Conservation (phyloP, 2,329 filamentous ascomycete genomes). For the Phialophora macrospora region DNA sequence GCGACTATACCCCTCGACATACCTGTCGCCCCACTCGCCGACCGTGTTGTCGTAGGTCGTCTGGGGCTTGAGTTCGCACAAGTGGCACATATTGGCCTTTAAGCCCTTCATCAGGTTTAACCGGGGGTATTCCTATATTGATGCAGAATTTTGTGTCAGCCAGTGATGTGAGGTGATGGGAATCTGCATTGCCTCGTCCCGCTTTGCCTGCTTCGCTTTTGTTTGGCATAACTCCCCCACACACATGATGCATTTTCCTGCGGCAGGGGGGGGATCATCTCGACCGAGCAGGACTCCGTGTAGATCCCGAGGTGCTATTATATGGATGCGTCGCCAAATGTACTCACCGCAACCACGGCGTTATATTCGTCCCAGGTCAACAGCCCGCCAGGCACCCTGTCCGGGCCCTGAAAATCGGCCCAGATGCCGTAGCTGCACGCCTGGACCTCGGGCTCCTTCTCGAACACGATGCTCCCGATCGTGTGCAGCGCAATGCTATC, state of each 20-base stretch:
- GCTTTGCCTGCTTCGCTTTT: no score
- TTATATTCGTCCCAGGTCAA: constrained; percentile 44
- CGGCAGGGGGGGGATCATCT: no score
- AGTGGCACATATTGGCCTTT: constrained; percentile 48
- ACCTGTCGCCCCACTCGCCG: constrained; percentile 45
- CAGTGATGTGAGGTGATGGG: not conserved
- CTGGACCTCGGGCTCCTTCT: constrained; percentile 52
- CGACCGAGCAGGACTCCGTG: no score
- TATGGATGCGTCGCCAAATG: not conserved
- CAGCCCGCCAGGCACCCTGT: constrained; percentile 41
- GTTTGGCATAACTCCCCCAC: no score
- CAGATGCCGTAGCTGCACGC: constrained; percentile 44
- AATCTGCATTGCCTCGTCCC: not conserved
- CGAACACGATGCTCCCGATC: constrained; percentile 45
- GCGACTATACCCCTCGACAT: constrained; percentile 45
- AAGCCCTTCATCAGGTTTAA: constrained; percentile 44
- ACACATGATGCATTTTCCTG: no score
- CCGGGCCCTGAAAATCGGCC: constrained; percentile 49
- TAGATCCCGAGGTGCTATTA: no score
- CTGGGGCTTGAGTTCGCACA: constrained; percentile 50
- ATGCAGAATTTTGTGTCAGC: not conserved
- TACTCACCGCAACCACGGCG: constrained; percentile 38
- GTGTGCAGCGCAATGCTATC: constrained; percentile 53
- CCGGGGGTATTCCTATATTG: constrained; percentile 44
- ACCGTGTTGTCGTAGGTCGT: constrained; percentile 49